A percentile compares a stretch with the other conserved stretches of the same genome.
Evolutionary conservation across 768 basidiomycete species (phyloP).

Genomic region (Kondoa malvinella): DNA sequence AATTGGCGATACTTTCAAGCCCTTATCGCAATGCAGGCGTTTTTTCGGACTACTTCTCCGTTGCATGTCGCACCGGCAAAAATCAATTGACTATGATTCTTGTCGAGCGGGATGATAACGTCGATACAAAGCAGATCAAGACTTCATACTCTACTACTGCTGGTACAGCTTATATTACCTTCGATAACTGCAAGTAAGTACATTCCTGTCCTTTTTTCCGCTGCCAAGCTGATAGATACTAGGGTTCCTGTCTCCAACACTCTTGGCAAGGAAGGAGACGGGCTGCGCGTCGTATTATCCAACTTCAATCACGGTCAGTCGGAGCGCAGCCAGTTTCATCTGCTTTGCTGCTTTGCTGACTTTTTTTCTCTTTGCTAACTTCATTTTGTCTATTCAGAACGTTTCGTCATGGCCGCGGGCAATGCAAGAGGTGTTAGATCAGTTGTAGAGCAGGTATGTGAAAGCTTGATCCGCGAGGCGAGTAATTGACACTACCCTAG

Average conservation of each 20-base stretch:
- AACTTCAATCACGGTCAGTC: constrained; percentile 28
- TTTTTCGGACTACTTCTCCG: constrained; percentile 56
- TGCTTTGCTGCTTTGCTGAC: constrained; percentile 29
- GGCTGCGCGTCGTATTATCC: constrained; percentile 36
- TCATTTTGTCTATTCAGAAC: constrained; percentile 46
- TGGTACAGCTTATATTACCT: constrained; percentile 43
- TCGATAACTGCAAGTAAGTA: background rate
- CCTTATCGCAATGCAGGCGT: constrained; percentile 29
- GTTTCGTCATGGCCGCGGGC: constrained; percentile 64
- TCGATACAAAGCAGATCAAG: constrained; percentile 77
- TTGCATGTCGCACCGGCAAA: constrained; percentile 42
- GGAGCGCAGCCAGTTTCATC: constrained; percentile 52
- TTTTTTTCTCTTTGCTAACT: background rate
- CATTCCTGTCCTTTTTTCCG: background rate
- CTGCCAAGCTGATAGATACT: constrained; percentile 63
- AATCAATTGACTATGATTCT: constrained; percentile 70
- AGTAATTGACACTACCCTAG: background rate
- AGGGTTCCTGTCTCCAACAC: constrained; percentile 76
- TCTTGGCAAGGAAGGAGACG: constrained; percentile 60
- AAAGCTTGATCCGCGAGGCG: background rate
- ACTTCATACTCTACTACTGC: constrained; percentile 53
- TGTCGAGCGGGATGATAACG: constrained; percentile 57
- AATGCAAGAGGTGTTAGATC: constrained; percentile 38
- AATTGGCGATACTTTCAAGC: background rate
- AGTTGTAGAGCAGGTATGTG: constrained; percentile 7